Evolutionary conservation across 2,329 filamentous ascomycete species (phyloP).

Genomic region (Boeremia lycopersici): DNA sequence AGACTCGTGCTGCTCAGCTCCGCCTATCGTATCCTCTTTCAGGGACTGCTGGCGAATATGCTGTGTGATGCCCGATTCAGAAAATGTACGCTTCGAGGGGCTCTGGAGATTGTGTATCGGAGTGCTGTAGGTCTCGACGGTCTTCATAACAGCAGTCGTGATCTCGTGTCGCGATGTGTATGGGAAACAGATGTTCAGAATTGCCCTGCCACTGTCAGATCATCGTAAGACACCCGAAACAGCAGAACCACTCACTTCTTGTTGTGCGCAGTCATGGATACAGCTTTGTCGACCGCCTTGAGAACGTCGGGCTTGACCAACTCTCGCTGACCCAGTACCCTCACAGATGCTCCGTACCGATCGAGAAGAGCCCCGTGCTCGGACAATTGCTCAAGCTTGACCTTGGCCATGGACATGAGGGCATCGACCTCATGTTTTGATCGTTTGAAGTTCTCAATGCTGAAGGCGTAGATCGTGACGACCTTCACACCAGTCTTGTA

Average conservation of each 20-base stretch:
- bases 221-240: background rate
- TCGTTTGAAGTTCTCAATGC: conserved; percentile 98
- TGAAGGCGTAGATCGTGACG: conserved; percentile 97
- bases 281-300: conserved; percentile 83
- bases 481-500: conserved; percentile 97
- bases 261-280: conserved; percentile 86
- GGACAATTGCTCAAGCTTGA: conserved; percentile 88
- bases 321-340: conserved; percentile 82
- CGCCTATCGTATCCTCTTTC: conserved; percentile 46
- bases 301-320: conserved; percentile 86
- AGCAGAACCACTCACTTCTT: conserved; percentile 64
- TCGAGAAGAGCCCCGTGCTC: conserved; percentile 94
- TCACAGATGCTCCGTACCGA: conserved; percentile 85
- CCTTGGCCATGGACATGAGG: conserved; percentile 96
- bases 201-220: conserved; percentile 53
- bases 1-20: conserved; percentile 33
- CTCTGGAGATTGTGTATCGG: conserved; percentile 65
- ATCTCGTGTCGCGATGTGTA: conserved; percentile 98
- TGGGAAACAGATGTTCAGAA: conserved; percentile 95
- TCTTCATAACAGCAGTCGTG: conserved; percentile 83
- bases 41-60: conserved; percentile 69
- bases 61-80: conserved; percentile 83
- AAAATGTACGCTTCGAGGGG: conserved; percentile 71
- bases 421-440: conserved; percentile 96
- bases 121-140: conserved; percentile 83